Evolutionary conservation across 371 early-diverging fungal species (phyloP), one percentile per base, ranked within the genome.

Genomic region (Actinomucor elegans): DNA sequence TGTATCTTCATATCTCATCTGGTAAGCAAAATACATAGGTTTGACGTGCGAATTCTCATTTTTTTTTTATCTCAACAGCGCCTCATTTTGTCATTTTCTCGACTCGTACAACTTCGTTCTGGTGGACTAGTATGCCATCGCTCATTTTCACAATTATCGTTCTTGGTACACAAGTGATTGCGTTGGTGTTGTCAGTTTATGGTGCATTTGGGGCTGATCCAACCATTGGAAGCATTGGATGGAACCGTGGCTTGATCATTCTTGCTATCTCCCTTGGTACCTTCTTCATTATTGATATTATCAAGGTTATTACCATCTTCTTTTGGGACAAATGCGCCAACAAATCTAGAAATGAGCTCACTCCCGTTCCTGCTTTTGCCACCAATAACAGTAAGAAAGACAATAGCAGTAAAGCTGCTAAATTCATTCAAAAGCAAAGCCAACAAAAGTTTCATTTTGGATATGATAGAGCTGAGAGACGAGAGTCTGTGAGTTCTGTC

Each of bases 11-110:
- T 48, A 90, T 95, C 40, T 94, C 94, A 12, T 94, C 91, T 8
- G 84, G 77, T 76, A 76, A 62, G 48, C 8, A 12, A n/a, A 20
- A 23, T 28, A 23, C 9, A 78, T 38, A 65, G 69, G 5, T 33
- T 55, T 1, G 73, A 64, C 7, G 54, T 73, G n/a, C 66, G 82
- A 29, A 64, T 53, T 36, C 41, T 54, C 48, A 61, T 7, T 2
- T 21, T 43, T 24, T 72, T 10, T 61, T 69, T 21, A 53, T 61
- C 37, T 69, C 70, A 18, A 75, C 53, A 76, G 89, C 89, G 44
- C 97, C 97, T 47, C 96, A 96, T 77, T 96, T 96, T 73, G 91
- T 94, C 28, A 96, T 96, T 66, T 96, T 96, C 67, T 93, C 94
- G 10, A 96, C 97, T 7, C 87, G 97, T 52, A 69, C 94, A 14